These are phyloP conservation scores for Dysphania ambrosioides DNA, from an alignment of 148 eudicot species.

Conservation along the genomic window DNA sequence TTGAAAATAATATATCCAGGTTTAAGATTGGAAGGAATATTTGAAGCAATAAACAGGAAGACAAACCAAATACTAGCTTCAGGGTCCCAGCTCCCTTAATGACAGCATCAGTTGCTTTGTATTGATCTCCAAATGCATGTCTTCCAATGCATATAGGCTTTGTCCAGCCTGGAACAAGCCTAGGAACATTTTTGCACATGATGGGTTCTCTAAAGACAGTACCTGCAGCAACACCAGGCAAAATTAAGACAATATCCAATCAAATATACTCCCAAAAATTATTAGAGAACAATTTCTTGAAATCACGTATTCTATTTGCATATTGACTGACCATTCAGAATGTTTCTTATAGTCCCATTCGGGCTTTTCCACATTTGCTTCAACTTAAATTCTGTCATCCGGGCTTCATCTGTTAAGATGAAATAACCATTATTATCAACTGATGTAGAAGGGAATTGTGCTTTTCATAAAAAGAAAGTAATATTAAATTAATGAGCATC, in stretches of 20 bases:
- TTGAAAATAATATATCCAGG: background rate
- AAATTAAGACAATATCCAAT: slow-evolving; percentile 6
- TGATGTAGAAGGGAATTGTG: background rate
- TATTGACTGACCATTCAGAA: slow-evolving; percentile 64
- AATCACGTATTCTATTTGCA: background rate
- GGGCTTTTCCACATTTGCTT: slow-evolving; percentile 95
- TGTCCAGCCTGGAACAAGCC: slow-evolving; percentile 89
- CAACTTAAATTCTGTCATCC: slow-evolving; percentile 67
- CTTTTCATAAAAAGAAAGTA: background rate
- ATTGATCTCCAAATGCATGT: slow-evolving; percentile 97
- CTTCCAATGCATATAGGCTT: slow-evolving; percentile 95
- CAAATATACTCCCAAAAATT: background rate
- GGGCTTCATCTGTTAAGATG: slow-evolving; percentile 61
- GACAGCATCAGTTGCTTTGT: slow-evolving; percentile 81
- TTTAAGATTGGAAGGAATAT: slow-evolving; percentile 18
- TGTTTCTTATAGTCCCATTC: slow-evolving; percentile 91
- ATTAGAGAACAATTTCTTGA: background rate
- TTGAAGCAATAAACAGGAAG: background rate
- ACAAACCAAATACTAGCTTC: slow-evolving; percentile 79
- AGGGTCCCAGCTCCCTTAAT: slow-evolving; percentile 88
- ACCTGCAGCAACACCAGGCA: slow-evolving; percentile 42
- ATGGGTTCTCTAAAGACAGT: slow-evolving; percentile 95
- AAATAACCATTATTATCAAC: background rate
- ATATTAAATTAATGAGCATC: background rate
- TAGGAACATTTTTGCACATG: slow-evolving; percentile 79